Conservation (phyloP, 2,329 filamentous ascomycete species). For the Kalaharituber pfeilii region DNA sequence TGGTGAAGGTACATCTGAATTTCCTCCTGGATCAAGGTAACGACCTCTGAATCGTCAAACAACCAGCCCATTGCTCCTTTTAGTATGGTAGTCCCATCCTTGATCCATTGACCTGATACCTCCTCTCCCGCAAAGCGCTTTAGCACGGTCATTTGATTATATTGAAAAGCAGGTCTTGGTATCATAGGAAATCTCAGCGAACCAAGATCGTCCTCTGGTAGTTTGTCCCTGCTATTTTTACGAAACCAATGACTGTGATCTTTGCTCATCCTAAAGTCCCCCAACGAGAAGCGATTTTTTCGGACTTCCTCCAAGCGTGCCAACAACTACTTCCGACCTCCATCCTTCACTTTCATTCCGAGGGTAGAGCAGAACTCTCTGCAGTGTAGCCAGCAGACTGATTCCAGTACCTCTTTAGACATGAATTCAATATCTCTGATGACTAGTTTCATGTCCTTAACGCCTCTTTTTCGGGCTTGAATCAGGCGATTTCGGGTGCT, state of each 20-base stretch:
- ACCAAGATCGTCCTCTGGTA: background rate
- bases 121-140: background rate
- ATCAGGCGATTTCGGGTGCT: background rate
- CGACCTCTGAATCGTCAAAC: background rate
- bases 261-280: background rate
- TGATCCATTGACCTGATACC: background rate
- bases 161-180: background rate
- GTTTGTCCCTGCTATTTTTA: background rate
- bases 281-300: background rate
- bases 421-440: background rate
- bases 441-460: background rate
- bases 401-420: background rate
- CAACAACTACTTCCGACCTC: background rate
- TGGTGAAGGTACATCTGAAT: background rate
- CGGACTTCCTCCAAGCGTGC: background rate
- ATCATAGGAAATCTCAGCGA: background rate
- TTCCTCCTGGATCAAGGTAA: background rate
- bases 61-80: background rate
- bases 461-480: background rate
- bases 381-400: background rate
- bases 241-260: background rate
- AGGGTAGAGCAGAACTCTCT: background rate
- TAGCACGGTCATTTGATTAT: background rate
- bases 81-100: background rate
- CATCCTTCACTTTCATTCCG: background rate